These are phyloP conservation scores for Begonia fuchsioides DNA, from an alignment of 306 rosid genomes.

Conservation along the genomic window DNA sequence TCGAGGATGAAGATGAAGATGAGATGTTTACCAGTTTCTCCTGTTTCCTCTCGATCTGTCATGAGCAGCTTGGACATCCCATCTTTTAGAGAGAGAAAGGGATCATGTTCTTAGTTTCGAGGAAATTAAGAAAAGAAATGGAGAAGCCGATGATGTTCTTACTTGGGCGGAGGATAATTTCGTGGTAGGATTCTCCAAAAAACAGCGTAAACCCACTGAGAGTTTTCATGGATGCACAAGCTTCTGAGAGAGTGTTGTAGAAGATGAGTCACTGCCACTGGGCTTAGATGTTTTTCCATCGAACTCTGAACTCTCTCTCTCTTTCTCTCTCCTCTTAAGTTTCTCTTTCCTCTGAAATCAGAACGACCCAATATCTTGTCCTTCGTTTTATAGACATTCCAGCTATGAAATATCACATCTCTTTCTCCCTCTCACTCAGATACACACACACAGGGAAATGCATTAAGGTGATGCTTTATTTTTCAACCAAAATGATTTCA, in stretches of 20 bases:
- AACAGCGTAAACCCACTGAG: conserved; percentile 15
- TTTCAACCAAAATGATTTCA: too few relatives aligned
- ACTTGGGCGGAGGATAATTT: conserved; percentile 17
- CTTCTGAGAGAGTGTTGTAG: conserved; percentile 15
- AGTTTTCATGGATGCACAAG: conserved; percentile 11
- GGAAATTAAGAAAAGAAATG: background rate
- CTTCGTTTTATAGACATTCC: background rate
- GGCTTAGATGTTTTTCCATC: conserved; percentile 10
- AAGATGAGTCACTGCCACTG: conserved; percentile 13
- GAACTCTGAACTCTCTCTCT: background rate
- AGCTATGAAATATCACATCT: conserved; percentile 14
- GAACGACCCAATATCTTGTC: conserved; percentile 4
- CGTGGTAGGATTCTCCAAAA: conserved; percentile 14
- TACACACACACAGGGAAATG: too few relatives aligned
- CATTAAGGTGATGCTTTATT: too few relatives aligned
- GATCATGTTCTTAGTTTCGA: background rate
- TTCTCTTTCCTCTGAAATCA: conserved; percentile 16
- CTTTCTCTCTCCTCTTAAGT: conserved; percentile 2
- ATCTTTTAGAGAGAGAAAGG: conserved; percentile 26
- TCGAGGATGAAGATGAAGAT: background rate
- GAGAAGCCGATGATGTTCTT: background rate
- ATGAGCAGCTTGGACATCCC: conserved; percentile 92
- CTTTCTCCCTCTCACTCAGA: background rate
- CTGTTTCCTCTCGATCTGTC: conserved; percentile 99
- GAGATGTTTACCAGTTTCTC: conserved; percentile 67